phyloP scores from a whole-genome alignment of 306 rosid species.

The Hippophae rhamnoides region DNA sequence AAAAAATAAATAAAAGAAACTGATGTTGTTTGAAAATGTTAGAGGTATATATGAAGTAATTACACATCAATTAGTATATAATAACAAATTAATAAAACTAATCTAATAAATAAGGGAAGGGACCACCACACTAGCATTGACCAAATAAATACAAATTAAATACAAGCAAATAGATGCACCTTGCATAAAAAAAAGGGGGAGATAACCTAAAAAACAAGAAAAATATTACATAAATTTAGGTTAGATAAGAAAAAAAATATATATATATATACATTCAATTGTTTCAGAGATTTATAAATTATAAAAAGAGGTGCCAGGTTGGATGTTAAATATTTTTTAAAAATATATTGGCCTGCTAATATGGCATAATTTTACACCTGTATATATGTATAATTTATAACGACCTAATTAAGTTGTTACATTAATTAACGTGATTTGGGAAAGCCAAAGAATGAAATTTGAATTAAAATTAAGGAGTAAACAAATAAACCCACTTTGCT shows the following conservation, averaged over 20 bases:
- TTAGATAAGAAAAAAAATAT: slow-evolving; percentile 36
- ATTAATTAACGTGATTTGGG: slow-evolving; percentile 10
- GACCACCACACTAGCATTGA: slow-evolving; percentile 33
- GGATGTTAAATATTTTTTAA: slow-evolving; percentile 30
- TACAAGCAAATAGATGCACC: slow-evolving; percentile 24
- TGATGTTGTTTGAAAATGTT: slow-evolving; percentile 7
- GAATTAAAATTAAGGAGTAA: not conserved
- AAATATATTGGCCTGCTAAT: slow-evolving; percentile 25
- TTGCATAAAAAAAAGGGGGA: slow-evolving; percentile 14
- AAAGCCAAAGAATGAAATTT: slow-evolving; percentile 20
- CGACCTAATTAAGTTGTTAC: slow-evolving; percentile 5
- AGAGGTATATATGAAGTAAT: slow-evolving; percentile 13
- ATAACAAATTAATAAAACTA: slow-evolving; percentile 4
- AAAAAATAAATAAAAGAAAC: too few relatives aligned
- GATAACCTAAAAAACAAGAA: slow-evolving; percentile 16
- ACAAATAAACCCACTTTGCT: not conserved
- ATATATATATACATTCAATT: slow-evolving; percentile 10
- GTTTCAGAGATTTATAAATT: slow-evolving; percentile 14
- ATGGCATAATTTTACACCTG: slow-evolving; percentile 17
- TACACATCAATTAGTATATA: slow-evolving; percentile 9
- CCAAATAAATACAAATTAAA: slow-evolving; percentile 20
- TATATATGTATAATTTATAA: slow-evolving; percentile 10
- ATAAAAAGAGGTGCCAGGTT: slow-evolving; percentile 35
- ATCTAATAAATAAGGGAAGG: slow-evolving; percentile 6
- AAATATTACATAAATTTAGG: slow-evolving; percentile 20